Conservation (phyloP, 345 rosid species). For the Linum usitatissimum region DNA sequence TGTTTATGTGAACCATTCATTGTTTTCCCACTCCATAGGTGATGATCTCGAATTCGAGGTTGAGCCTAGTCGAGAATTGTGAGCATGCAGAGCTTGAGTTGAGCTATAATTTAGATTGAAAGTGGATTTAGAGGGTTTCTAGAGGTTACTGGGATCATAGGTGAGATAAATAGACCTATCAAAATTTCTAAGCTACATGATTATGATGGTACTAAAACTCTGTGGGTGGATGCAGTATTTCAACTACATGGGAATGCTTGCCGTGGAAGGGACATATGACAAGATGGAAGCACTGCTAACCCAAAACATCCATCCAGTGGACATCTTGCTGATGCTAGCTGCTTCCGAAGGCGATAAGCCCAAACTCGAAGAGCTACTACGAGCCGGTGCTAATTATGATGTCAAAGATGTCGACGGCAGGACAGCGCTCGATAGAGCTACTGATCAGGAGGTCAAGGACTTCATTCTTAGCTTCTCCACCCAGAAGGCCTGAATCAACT, state of each 20-base stretch:
- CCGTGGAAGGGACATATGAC: slow-evolving; percentile 76
- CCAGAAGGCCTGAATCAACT: slow-evolving; percentile 46
- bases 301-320: slow-evolving; percentile 74
- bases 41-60: no score
- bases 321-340: slow-evolving; percentile 64
- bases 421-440: slow-evolving; percentile 59
- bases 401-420: slow-evolving; percentile 69
- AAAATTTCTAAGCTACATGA: no score
- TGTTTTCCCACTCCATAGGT: not conserved
- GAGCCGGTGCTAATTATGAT: slow-evolving; percentile 59
- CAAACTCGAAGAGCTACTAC: slow-evolving; percentile 73
- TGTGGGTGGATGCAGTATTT: slow-evolving; percentile 47
- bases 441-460: slow-evolving; percentile 43
- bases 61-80: no score
- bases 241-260: slow-evolving; percentile 97
- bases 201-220: no score
- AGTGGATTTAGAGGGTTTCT: no score
- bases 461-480: slow-evolving; percentile 46
- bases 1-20: not conserved
- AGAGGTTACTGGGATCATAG: no score
- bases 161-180: no score
- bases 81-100: no score
- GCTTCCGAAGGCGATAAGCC: slow-evolving; percentile 85
- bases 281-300: slow-evolving; percentile 82
- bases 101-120: no score